Base-by-base conservation (phyloP, 345 rosid genomes). In the Abelmoschus esculentus region DNA sequence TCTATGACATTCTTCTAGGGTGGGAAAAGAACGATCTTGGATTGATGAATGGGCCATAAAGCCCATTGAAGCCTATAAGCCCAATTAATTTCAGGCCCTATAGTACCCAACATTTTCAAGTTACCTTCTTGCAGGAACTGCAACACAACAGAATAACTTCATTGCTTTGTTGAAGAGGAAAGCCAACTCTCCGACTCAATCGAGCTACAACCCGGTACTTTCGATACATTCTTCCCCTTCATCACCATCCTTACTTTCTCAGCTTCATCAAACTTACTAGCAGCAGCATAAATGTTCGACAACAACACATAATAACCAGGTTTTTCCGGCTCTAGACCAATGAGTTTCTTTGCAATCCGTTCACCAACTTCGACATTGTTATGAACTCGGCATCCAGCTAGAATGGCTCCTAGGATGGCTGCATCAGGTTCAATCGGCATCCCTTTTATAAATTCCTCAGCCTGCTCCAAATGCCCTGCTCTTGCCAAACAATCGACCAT, bases 401-500 rank as follows among this genome's bases (percentile, higher is more conserved):
- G 72, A 28, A 88, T 53, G 1, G 86, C 89, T 65, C 83, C 85
- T 28, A 88, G 59, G 3, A 84, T 86, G 53, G 87, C 85, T 55
- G 76, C 89, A 73, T 88, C 93, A 56, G 93, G 82, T 60, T 83
- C 83, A 70, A 82, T 42, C 0, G 89, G 89, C 90, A 86, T 84
- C 36, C 73, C 81, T 68, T 79, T 79, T 19, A 82, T 64, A 64
- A 86, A 76, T 44, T 70, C 80, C 83, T 84, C 90, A 1, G 90
- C 93, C 74, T 86, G 89, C 69, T 82, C 84, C 56, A 83, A 26
- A 47, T 76, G 70, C 72, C 93, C 93, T 0, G 86, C 89, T 72
- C 85, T 77, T 18, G 83, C 83, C 67, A 87, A 70, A 75, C 92
- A 87, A 78, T 84, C 86, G 63, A 77, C 86, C 79, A 87, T 70